These are phyloP conservation scores for Ramalina peruviana DNA, from an alignment of 495 filamentous ascomycete species.

Conservation along the genomic window DNA sequence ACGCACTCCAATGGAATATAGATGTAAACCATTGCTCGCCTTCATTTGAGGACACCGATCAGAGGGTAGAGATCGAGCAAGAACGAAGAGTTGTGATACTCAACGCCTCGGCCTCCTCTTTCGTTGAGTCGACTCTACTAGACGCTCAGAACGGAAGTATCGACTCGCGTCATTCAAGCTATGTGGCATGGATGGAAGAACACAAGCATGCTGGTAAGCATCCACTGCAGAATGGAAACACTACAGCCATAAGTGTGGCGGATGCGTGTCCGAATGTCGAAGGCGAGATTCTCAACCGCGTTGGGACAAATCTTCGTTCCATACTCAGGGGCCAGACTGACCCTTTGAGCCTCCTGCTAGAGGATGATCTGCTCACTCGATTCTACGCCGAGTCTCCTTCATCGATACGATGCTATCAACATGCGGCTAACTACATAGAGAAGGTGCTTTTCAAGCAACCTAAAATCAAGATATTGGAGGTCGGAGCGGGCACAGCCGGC, in stretches of 20 bases:
- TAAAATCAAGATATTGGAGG: conserved; percentile 31
- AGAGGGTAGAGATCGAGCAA: too few species aligned
- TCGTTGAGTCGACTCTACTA: neutral
- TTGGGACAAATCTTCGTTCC: conserved; percentile 13
- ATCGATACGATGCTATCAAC: neutral
- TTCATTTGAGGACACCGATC: too few species aligned
- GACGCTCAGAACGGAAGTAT: neutral
- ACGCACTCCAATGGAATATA: too few species aligned
- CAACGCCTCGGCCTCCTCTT: neutral
- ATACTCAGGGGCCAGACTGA: conserved; percentile 28
- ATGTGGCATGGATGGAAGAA: neutral
- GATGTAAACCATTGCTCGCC: too few species aligned
- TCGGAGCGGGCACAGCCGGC: conserved; percentile 38
- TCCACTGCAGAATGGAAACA: neutral
- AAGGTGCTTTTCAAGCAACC: conserved; percentile 24
- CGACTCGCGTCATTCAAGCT: neutral
- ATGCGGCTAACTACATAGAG: conserved; percentile 14
- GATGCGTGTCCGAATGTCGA: neutral
- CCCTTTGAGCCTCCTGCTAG: conserved; percentile 25
- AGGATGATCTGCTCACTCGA: conserved; percentile 20
- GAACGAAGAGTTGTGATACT: too few species aligned
- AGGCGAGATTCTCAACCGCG: conserved; percentile 7
- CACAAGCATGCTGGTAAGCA: neutral
- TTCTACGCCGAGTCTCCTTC: conserved; percentile 13
- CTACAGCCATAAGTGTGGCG: neutral